Conservation (phyloP, 129 eudicot species). For the sunflower (Helianthus annuus) region HanXRQr2.0-SUNRISE NC_035448.2:4913493-4913992, state of each 20-base stretch:
- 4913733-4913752: neutral
- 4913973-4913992: constrained; percentile 86
- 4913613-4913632: constrained; percentile 22
- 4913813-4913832: constrained; percentile 37
- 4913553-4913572: constrained; percentile 39
- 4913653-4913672: constrained; percentile 20
- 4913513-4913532: constrained; percentile 26
- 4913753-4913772: too few relatives aligned
- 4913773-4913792: constrained; percentile 1
- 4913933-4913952: constrained; percentile 6
- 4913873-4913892: neutral
- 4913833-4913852: constrained; percentile 20
- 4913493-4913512: neutral
- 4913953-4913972: constrained; percentile 66
- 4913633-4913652: constrained; percentile 13
- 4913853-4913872: constrained; percentile 11
- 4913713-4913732: constrained; percentile 10
- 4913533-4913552: constrained; percentile 28
- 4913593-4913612: constrained; percentile 29
- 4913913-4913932: constrained; percentile 25
- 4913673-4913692: neutral
- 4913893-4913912: constrained; percentile 39
- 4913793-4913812: neutral
- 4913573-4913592: constrained; percentile 33
- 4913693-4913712: constrained; percentile 1